Base-by-base conservation (phyloP, 768 basidiomycete species). In the Tulasnella sp. region DNA sequence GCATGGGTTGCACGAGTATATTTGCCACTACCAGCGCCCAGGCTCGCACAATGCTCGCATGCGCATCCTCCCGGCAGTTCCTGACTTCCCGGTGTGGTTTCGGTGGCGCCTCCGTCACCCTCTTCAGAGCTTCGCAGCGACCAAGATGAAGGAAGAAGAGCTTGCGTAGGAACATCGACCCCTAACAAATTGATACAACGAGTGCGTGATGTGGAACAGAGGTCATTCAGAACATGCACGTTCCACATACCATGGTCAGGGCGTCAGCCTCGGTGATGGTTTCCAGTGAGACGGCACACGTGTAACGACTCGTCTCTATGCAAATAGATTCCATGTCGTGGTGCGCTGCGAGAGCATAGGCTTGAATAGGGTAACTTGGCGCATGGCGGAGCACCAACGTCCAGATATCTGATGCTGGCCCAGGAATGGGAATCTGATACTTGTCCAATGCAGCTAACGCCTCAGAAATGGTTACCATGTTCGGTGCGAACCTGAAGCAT, bases 121-220 rank as follows among this genome's bases (percentile, higher is more conserved):
- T 80, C 68, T 89, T 91, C 34, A 91, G 75, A 9, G 87, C 87
- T 60, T 90, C 88, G 3, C 80, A 75, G 27, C 88, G 83, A 9
- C 87, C 87, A 65, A 88, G 84, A 65, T 91, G 88, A 24, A 91
- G 73, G 68, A 87, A 89, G 69, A 90, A 87, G 30, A 91, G 75
- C 24, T 84, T 80, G 64, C 87, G 88, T 62, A 90, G 73, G 65
- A 91, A 91, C n/a, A 80, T 70, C 2, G 88, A 77, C 5, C 87
- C 87, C 34, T 38, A 38, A 5, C n/a, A n/a, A n/a, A n/a, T n/a
- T n/a, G n/a, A n/a, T n/a, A n/a, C n/a, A n/a, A n/a, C n/a, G n/a
- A n/a, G n/a, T n/a, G n/a, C n/a, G n/a, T n/a, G n/a, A n/a, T n/a
- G n/a, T n/a, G n/a, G n/a, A n/a, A n/a, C n/a, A n/a, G n/a, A n/a